Percentiles rank a stretch among this genome's conserved stretches.
Evolutionary conservation across 345 rosid species (phyloP).

Genomic region (Dovyalis caffra): DNA sequence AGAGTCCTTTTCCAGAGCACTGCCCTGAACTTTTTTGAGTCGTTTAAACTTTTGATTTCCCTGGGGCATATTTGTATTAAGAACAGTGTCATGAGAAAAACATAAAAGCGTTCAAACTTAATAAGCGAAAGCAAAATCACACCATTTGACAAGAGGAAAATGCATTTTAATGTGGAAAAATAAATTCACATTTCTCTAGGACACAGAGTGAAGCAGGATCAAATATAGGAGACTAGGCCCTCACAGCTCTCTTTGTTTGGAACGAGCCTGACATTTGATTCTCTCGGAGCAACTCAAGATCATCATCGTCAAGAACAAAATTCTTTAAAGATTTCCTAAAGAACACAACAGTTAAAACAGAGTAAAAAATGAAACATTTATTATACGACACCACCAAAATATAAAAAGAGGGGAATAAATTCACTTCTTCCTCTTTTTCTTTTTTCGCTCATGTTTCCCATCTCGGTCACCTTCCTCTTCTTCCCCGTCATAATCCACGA

Average conservation of each 20-base stretch:
- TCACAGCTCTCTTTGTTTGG: slow-evolving; percentile 1
- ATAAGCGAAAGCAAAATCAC: neutral
- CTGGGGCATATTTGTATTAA: neutral
- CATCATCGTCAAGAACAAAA: slow-evolving; percentile 19
- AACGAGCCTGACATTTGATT: slow-evolving; percentile 2
- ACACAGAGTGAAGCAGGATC: too few species aligned
- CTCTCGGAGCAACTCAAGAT: slow-evolving; percentile 12
- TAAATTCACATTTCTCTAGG: neutral
- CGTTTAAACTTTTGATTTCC: slow-evolving; percentile 7
- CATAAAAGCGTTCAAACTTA: neutral
- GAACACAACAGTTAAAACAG: neutral
- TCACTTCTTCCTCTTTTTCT: slow-evolving; percentile 11
- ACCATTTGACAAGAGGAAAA: neutral
- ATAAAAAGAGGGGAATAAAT: neutral
- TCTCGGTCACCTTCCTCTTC: slow-evolving; percentile 6
- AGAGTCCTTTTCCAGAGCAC: neutral
- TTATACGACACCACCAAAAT: neutral
- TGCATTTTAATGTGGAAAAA: neutral
- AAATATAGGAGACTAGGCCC: neutral
- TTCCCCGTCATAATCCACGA: slow-evolving; percentile 4
- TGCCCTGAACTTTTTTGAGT: slow-evolving; percentile 1
- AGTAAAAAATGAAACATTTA: neutral
- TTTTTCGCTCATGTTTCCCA: neutral
- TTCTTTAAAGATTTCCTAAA: slow-evolving; percentile 3
- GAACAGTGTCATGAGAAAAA: neutral